These are phyloP conservation scores for Hericium coralloides DNA, from an alignment of 768 basidiomycete species.

Conservation along the genomic window DNA sequence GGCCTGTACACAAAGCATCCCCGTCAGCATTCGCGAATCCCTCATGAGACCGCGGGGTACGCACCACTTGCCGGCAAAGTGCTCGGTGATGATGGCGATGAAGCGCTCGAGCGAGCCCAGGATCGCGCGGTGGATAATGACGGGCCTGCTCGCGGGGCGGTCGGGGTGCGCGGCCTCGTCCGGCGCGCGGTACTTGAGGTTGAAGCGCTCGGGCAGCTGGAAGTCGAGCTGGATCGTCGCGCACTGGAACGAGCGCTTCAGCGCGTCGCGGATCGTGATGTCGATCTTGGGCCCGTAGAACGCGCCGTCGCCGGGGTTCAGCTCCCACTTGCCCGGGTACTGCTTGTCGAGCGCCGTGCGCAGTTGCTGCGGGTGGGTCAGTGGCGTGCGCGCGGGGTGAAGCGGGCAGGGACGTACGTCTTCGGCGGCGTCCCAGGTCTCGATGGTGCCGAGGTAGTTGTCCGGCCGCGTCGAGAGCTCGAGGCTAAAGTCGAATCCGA, in stretches of 20 bases:
- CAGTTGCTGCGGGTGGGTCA: slow-evolving; percentile 52
- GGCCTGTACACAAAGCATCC: slow-evolving; percentile 46
- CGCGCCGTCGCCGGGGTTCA: slow-evolving; percentile 95
- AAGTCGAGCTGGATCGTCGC: slow-evolving; percentile 99
- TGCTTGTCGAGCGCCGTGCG: slow-evolving; percentile 74
- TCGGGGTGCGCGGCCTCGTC: slow-evolving; percentile 55
- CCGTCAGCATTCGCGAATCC: neutral
- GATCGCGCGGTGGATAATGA: slow-evolving; percentile 98
- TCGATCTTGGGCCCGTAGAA: slow-evolving; percentile 99
- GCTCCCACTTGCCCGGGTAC: slow-evolving; percentile 82
- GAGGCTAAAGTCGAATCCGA: slow-evolving; percentile 91
- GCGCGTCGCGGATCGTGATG: slow-evolving; percentile 90
- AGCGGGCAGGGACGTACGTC: slow-evolving; percentile 33
- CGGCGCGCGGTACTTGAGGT: slow-evolving; percentile 81
- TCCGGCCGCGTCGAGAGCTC: slow-evolving; percentile 95
- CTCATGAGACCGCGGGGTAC: slow-evolving; percentile 15
- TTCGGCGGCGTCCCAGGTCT: slow-evolving; percentile 90
- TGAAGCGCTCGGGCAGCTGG: slow-evolving; percentile 95
- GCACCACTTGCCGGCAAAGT: slow-evolving; percentile 95
- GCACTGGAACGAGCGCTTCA: slow-evolving; percentile 92
- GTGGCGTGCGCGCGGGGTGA: neutral
- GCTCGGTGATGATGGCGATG: slow-evolving; percentile 94
- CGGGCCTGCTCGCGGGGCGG: slow-evolving; percentile 59
- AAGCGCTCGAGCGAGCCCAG: slow-evolving; percentile 91
- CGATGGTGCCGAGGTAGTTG: slow-evolving; percentile 81